Evolutionary conservation across 306 rosid genomes (phyloP), one percentile per base, ranked within the genome.

Genomic region (Castanospermum australe): DNA sequence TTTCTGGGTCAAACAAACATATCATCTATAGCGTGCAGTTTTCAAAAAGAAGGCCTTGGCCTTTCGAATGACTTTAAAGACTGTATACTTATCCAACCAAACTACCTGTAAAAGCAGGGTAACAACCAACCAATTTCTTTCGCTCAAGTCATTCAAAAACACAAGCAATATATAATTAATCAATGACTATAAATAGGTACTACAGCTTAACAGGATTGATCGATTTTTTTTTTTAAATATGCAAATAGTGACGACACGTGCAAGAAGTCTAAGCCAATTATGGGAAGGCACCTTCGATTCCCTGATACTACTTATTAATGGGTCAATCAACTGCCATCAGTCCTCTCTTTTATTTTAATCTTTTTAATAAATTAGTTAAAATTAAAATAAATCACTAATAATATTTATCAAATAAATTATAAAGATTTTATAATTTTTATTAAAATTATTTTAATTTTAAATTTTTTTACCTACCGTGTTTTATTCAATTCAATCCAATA

Each of bases 201-300:
- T 55, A 56, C 57, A 24, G 35, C 18, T 73, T 59, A n/a, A n/a
- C n/a, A n/a, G 55, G 5, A 28, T 25, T 57, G 21, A 21, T 6
- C 17, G 42, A 57, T 57, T 32, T 8, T 57, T 33, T 18, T 11
- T 57, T 33, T 18, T 11, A 50, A 62, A 15, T 35, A 36, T 51
- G 66, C 48, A 22, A 64, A 76, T 11, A 76, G 81, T 77, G 66
- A 77, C 74, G 36, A 25, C 81, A 77, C 67, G 74, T 65, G 81
- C 38, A 65, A 50, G 25, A 44, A 62, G 41, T 32, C 35, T 32
- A 36, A 18, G 48, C 41, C 32, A 18, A 60, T 73, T 8, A 42
- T 32, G 10, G 47, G 8, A 15, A 28, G 59, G 30, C 79, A 61
- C 12, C 41, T 62, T 62, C 48, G 25, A 75, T 60, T 44, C 39